Percentiles rank a stretch among this genome's conserved stretches.
These are phyloP conservation scores for Tetradesmus lagerheimii DNA, from an alignment of 139 green algal species.

Conservation along the genomic window DNA sequence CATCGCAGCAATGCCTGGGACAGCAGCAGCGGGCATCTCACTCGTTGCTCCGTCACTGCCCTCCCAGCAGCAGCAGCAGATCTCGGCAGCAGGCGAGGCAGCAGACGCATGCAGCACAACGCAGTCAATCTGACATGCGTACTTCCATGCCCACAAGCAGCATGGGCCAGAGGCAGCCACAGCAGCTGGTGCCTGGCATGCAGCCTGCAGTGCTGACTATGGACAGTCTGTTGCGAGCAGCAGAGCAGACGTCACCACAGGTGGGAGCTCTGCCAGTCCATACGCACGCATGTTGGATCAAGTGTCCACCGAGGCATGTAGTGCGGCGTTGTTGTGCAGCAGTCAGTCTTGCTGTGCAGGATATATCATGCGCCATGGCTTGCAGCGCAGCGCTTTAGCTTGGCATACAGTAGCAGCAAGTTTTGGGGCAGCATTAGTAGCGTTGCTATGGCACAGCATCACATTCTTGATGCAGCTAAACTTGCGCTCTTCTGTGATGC, in stretches of 20 bases:
- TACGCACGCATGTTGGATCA: too few species aligned
- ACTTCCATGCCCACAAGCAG: not conserved
- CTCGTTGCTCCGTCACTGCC: not conserved
- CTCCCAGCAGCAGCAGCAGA: not conserved
- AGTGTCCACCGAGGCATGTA: too few species aligned
- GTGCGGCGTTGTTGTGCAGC: not conserved
- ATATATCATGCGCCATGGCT: too few species aligned
- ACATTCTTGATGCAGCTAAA: too few species aligned
- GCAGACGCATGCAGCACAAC: not conserved
- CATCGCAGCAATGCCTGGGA: not conserved
- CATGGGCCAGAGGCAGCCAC: slow-evolving; percentile 27
- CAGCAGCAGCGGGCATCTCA: not conserved
- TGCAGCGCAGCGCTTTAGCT: too few species aligned
- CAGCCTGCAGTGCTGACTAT: slow-evolving; percentile 30
- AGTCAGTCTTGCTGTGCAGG: not conserved
- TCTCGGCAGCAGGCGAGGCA: not conserved
- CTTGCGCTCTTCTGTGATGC: too few species aligned
- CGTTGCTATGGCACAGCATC: too few species aligned
- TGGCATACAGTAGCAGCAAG: not conserved
- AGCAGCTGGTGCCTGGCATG: slow-evolving; percentile 28
- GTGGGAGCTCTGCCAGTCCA: not conserved
- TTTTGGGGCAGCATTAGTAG: not conserved
- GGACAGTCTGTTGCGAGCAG: not conserved
- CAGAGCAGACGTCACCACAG: not conserved
- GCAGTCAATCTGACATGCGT: not conserved